phyloP scores from a whole-genome alignment of 768 basidiomycete genomes.

The Leccinum obscurum region DNA sequence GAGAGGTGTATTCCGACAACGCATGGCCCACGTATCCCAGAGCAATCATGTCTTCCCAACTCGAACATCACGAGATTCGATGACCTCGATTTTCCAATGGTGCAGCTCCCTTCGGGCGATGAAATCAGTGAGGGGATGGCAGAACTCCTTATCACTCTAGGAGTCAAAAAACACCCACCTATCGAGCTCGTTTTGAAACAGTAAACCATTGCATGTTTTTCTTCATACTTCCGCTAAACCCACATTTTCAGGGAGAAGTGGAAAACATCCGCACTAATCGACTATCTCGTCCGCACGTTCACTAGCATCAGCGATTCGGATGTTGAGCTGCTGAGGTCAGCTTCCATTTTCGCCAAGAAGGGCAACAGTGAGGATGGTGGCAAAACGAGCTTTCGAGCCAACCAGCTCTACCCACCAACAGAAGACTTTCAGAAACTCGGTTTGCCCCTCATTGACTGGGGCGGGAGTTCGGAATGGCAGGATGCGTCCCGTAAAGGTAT shows the following conservation, averaged over 20 bases:
- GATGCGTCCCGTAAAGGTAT: neutral
- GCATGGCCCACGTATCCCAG: neutral
- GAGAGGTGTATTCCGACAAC: neutral
- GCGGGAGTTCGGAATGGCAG: conserved; percentile 64
- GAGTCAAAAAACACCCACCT: neutral
- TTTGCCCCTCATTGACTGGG: conserved; percentile 86
- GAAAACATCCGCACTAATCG: neutral
- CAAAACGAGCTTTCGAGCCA: conserved; percentile 51
- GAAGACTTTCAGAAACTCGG: conserved; percentile 64
- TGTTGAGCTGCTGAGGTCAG: neutral
- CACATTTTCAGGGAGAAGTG: neutral
- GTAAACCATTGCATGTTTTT: neutral
- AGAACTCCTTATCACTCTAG: neutral
- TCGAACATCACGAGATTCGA: neutral
- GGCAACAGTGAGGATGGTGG: conserved; percentile 33
- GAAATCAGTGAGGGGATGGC: neutral
- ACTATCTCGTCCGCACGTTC: conserved; percentile 1
- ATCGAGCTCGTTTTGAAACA: neutral
- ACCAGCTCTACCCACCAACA: conserved; percentile 80
- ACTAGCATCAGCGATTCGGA: neutral
- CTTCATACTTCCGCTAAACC: neutral
- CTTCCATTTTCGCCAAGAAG: conserved; percentile 43
- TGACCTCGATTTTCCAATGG: neutral
- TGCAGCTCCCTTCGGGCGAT: neutral
- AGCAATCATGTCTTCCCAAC: neutral